A percentile compares a stretch with the other conserved stretches of the same genome.
Evolutionary conservation across 768 basidiomycete genomes (phyloP).

Genomic region (Mrakia frigida): DNA sequence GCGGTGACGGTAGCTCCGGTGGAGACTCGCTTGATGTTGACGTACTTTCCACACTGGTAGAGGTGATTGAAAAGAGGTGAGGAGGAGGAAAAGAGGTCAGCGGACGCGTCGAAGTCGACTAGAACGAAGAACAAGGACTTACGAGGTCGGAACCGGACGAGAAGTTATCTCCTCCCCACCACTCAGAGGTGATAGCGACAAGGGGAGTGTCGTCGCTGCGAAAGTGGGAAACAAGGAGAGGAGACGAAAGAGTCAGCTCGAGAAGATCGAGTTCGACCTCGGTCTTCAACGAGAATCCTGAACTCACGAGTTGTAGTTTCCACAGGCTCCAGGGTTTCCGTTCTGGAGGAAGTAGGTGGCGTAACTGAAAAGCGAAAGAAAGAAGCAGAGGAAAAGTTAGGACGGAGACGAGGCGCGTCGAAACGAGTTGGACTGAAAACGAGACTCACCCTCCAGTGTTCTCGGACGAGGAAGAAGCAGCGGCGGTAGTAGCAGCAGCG

Average conservation of each 20-base stretch:
- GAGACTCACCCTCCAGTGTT: conserved; percentile 36
- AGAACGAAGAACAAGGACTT: too few species aligned
- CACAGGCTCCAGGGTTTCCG: conserved; percentile 56
- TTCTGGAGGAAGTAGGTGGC: conserved; percentile 51
- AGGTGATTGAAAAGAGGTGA: too few species aligned
- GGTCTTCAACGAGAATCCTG: too few species aligned
- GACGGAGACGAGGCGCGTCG: neutral
- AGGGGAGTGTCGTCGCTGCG: conserved; percentile 50
- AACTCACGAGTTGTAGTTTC: conserved; percentile 47
- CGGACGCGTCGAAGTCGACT: too few species aligned
- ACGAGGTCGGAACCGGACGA: conserved; percentile 50
- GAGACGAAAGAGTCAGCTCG: neutral
- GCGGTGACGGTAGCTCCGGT: conserved; percentile 57
- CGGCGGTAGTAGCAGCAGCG: conserved; percentile 30
- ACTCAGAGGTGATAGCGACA: conserved; percentile 50
- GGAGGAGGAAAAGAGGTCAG: too few species aligned
- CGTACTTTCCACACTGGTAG: conserved; percentile 58
- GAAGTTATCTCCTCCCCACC: conserved; percentile 45
- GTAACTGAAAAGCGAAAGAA: conserved; percentile 30
- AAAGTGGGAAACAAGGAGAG: neutral
- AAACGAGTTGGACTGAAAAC: neutral
- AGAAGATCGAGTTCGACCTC: too few species aligned
- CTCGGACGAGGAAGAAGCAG: conserved; percentile 35
- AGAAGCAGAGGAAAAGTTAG: neutral
- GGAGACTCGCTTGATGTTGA: conserved; percentile 59